A percentile compares a stretch with the other conserved stretches of the same genome.
Conservation (phyloP, 495 filamentous ascomycete species). For the Cercophora scortea region DNA sequence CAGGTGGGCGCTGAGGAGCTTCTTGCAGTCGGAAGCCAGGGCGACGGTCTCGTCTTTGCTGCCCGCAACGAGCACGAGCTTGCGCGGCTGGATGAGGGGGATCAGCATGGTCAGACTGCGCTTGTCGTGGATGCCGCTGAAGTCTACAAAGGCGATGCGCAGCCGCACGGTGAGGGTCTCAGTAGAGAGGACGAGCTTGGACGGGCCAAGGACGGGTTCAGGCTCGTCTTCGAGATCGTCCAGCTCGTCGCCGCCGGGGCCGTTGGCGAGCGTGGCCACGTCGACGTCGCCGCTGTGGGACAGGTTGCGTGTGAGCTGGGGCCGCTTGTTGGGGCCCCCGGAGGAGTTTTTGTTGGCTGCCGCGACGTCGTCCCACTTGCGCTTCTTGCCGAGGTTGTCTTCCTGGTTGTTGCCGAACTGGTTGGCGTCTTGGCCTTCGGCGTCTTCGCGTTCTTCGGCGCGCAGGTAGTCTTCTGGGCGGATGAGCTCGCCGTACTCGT, state of each 20-base stretch:
- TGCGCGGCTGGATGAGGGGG: slow-evolving; percentile 86
- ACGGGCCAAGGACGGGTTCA: slow-evolving; percentile 58
- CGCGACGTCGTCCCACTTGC: slow-evolving; percentile 77
- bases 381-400: slow-evolving; percentile 79
- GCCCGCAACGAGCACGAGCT: slow-evolving; percentile 83
- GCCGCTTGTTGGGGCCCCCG: slow-evolving; percentile 29
- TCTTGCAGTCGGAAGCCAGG: slow-evolving; percentile 73
- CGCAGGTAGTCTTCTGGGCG: slow-evolving; percentile 89
- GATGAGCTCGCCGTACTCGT: slow-evolving; percentile 91
- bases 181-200: slow-evolving; percentile 57
- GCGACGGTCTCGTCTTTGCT: slow-evolving; percentile 64
- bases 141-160: slow-evolving; percentile 81
- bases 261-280: slow-evolving; percentile 29
- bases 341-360: slow-evolving; percentile 35
- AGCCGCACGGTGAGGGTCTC: slow-evolving; percentile 58
- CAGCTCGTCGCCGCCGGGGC: slow-evolving; percentile 38
- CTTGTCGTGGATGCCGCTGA: slow-evolving; percentile 85
- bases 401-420: slow-evolving; percentile 38
- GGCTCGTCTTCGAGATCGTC: slow-evolving; percentile 49
- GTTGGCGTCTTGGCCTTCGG: slow-evolving; percentile 52
- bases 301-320: slow-evolving; percentile 24
- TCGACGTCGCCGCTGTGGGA: slow-evolving; percentile 34
- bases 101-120: slow-evolving; percentile 90
- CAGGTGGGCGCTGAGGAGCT: slow-evolving; percentile 53
- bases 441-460: slow-evolving; percentile 84